A percentile compares a stretch with the other conserved stretches of the same genome.
phyloP scores from a whole-genome alignment of 768 basidiomycete species.

The Suillus subaureus region DNA sequence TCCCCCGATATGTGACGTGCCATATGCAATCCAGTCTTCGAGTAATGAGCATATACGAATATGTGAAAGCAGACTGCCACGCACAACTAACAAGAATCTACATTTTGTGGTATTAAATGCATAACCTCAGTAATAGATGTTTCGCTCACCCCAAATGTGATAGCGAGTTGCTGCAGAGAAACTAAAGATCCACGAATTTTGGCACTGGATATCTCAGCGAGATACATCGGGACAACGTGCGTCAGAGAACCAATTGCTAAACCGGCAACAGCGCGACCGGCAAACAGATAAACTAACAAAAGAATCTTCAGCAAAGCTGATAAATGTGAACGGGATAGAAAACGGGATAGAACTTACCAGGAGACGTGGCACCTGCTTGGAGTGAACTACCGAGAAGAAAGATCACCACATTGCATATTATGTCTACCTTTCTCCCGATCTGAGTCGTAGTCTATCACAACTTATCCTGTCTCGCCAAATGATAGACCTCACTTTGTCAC shows the following conservation, averaged over 20 bases:
- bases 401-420: conserved; percentile 32
- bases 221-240: conserved; percentile 34
- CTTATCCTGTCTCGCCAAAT: background rate
- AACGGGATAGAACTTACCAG: conserved; percentile 17
- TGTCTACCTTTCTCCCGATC: conserved; percentile 31
- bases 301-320: background rate
- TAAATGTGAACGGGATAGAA: background rate
- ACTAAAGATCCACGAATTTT: conserved; percentile 41
- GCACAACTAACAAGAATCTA: conserved; percentile 37
- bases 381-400: conserved; percentile 35
- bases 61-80: conserved; percentile 8
- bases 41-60: background rate
- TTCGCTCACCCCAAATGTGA: conserved; percentile 36
- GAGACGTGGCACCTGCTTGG: conserved; percentile 32
- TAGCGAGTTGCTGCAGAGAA: conserved; percentile 37
- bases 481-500: conserved; percentile 24
- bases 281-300: conserved; percentile 28
- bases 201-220: conserved; percentile 41
- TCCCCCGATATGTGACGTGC: conserved; percentile 37
- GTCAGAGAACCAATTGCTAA: conserved; percentile 24
- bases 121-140: background rate
- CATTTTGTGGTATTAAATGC: background rate
- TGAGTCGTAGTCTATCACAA: conserved; percentile 2
- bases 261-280: conserved; percentile 30
- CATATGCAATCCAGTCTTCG: conserved; percentile 36